Evolutionary conservation across 2,329 filamentous ascomycete genomes (phyloP), one percentile per base, ranked within the genome.

Genomic region (Fusarium compactum): DNA sequence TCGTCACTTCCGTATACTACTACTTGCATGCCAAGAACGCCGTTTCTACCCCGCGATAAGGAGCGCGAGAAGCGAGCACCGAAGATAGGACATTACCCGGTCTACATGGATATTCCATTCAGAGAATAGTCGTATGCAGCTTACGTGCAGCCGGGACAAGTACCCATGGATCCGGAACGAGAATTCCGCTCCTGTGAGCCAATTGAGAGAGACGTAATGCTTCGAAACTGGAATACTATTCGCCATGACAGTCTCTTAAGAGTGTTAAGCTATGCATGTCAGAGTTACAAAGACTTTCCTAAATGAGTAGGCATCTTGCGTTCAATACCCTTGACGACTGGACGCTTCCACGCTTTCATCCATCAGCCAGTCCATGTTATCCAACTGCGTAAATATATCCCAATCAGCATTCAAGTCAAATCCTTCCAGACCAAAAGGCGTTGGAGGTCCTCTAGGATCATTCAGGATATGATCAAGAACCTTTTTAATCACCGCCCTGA

Each of bases 381-480:
- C 34, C 18, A 50, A 34, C 2, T 34, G 38, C 18, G 43, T 46
- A 8, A 47, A 43, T 0, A 29, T 8, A 11, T 61, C 58, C 58
- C 54, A 59, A 11, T 22, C 38, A n/a, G 25, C n/a, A 3, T 15
- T n/a, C 1, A 59, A 34, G 1, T 59, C 58, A 1, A 50, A 3
- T 0, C 12, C 29, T n/a, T n/a, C 34, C 18, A 38, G 3, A 1
- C 18, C 34, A 12, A 38, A 5, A 38, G 18, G 34, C 34, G 34
- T 38, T 6, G 34, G 18, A 0, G 34, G 10, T 2, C n/a, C 11
- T 1, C 11, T 10, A 1, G 22, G 7, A 5, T 43, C 43, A 1
- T 61, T 61, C 3, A 61, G 2, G 9, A 43, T 41, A 20, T 59
- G 43, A 8, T 61, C 58, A 6, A 61, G 34, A 2, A 59, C 43